These are phyloP conservation scores for Fusarium xyrophilum DNA, from an alignment of 2,329 filamentous ascomycete species.

Conservation along the genomic window DNA sequence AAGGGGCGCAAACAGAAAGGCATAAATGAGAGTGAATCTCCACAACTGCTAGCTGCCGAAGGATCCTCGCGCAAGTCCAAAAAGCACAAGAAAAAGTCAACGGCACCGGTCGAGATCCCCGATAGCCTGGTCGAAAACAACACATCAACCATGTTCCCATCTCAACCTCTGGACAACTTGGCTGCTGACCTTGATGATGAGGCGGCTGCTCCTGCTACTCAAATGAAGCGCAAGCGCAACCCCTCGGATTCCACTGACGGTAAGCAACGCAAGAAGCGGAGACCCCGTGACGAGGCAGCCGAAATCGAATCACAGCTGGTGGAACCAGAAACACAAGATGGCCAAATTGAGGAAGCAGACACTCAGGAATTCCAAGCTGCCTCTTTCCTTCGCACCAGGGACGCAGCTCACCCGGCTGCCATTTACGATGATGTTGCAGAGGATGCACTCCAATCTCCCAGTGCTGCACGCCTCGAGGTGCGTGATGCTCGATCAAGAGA, in stretches of 20 bases:
- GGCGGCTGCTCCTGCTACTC: slow-evolving; percentile 25
- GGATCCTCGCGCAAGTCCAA: slow-evolving; percentile 36
- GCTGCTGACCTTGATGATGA: slow-evolving; percentile 30
- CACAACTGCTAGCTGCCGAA: slow-evolving; percentile 22
- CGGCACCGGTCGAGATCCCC: slow-evolving; percentile 25
- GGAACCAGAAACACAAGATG: slow-evolving; percentile 33
- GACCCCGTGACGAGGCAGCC: slow-evolving; percentile 34
- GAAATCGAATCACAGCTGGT: slow-evolving; percentile 31
- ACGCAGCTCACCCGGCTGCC: slow-evolving; percentile 22
- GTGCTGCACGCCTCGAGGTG: slow-evolving; percentile 37
- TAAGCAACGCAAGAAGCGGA: slow-evolving; percentile 47
- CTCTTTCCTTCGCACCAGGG: slow-evolving; percentile 24
- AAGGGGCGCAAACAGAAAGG: slow-evolving; percentile 43
- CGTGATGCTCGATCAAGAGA: slow-evolving; percentile 41
- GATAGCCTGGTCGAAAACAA: slow-evolving; percentile 28
- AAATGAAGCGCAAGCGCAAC: slow-evolving; percentile 47
- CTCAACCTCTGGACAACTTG: slow-evolving; percentile 15
- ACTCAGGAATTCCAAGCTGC: slow-evolving; percentile 8
- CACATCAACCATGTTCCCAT: slow-evolving; percentile 7
- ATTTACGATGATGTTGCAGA: slow-evolving; percentile 30
- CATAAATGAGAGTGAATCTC: slow-evolving; percentile 26
- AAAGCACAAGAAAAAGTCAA: slow-evolving; percentile 41
- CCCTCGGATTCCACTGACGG: slow-evolving; percentile 41
- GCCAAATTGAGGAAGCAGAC: slow-evolving; percentile 1
- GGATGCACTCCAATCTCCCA: slow-evolving; percentile 41